Base-by-base conservation (phyloP, 352 stramenopile species). In the Aphanomyces stellatus region DNA sequence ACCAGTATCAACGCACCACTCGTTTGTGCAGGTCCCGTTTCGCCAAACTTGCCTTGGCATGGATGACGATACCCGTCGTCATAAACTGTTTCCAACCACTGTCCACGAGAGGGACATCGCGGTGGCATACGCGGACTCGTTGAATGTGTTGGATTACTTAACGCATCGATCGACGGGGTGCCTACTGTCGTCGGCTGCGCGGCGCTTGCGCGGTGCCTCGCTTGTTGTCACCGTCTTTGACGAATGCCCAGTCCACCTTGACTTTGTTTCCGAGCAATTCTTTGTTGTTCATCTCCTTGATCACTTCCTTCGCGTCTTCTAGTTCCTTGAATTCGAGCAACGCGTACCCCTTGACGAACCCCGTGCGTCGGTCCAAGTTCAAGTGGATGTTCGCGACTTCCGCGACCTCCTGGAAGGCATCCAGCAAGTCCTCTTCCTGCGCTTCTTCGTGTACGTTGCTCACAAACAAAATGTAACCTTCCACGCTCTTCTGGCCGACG, bases 391-490 rank as follows among this genome's bases (percentile, higher is more conserved):
- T 97, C 75, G 97, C 97, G 8, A 99, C 90, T 33, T 87, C 81
- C n/a, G 95, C 95, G 74, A 96, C 93, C 65, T 98, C 96, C 43
- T 82, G 87, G 72, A 98, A 99, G 4, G 80, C 82, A 72, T 99
- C 96, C 60, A 97, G 77, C 49, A 99, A 75, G 72, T 99, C 91
- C 70, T 99, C 96, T 69, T 99, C 93, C 71, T 97, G 88, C 13
- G 95, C 94, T 72, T 98, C 96, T 72, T 98, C 90, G 70, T 99
- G 91, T 40, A 99, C 80, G 64, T 92, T 91, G 15, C 83, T 95
- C 31, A 98, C 91, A 73, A 99, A 98, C 13, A 98, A 71, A 43
- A 98, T 87, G 91, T 94, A 99, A n/a, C 96, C 96, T 75, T 99
- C 95, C 6, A 98, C 88, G 56, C 86, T 96, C 64, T 87, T 78